These are phyloP conservation scores for Mycena citricolor DNA, from an alignment of 1,284 basidiomycete species.

Conservation along the genomic window DNA sequence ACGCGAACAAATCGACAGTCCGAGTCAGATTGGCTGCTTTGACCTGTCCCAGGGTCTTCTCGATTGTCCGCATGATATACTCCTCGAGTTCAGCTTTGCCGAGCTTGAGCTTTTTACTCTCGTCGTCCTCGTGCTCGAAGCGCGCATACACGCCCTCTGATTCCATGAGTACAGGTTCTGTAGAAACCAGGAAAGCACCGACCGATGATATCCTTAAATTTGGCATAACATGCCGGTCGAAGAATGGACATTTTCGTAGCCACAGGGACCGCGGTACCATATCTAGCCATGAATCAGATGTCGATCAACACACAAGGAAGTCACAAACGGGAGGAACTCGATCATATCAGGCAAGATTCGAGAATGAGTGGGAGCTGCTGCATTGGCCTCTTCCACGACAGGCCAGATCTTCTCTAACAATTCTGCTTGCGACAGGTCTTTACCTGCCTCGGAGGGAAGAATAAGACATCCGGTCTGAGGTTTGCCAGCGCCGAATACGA, in stretches of 20 bases:
- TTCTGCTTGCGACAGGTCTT: slow-evolving; percentile 37
- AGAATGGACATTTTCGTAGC: slow-evolving; percentile 49
- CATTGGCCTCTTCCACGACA: slow-evolving; percentile 50
- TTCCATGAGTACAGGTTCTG: background rate
- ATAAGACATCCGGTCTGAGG: slow-evolving; percentile 56
- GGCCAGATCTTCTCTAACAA: slow-evolving; percentile 45
- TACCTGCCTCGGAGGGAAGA: slow-evolving; percentile 49
- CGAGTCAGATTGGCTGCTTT: slow-evolving; percentile 31
- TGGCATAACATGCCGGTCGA: slow-evolving; percentile 45
- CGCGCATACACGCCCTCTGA: slow-evolving; percentile 43
- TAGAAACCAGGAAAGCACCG: background rate
- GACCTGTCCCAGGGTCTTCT: slow-evolving; percentile 34
- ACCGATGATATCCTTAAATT: slow-evolving; percentile 49
- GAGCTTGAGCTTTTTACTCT: slow-evolving; percentile 34
- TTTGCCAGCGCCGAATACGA: slow-evolving; percentile 58
- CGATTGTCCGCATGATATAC: slow-evolving; percentile 38
- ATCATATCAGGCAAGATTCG: slow-evolving; percentile 52
- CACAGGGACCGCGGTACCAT: slow-evolving; percentile 40
- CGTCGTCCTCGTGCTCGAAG: slow-evolving; percentile 42
- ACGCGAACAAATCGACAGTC: slow-evolving; percentile 38
- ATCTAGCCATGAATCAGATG: slow-evolving; percentile 6
- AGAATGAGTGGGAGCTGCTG: slow-evolving; percentile 51
- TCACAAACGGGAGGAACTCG: slow-evolving; percentile 42
- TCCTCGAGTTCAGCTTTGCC: slow-evolving; percentile 35
- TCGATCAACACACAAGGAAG: slow-evolving; percentile 16